A percentile compares a stretch with the other conserved stretches of the same genome.
These are phyloP conservation scores for Quercus robur DNA, from an alignment of 306 rosid species.

Conservation along the genomic window DNA sequence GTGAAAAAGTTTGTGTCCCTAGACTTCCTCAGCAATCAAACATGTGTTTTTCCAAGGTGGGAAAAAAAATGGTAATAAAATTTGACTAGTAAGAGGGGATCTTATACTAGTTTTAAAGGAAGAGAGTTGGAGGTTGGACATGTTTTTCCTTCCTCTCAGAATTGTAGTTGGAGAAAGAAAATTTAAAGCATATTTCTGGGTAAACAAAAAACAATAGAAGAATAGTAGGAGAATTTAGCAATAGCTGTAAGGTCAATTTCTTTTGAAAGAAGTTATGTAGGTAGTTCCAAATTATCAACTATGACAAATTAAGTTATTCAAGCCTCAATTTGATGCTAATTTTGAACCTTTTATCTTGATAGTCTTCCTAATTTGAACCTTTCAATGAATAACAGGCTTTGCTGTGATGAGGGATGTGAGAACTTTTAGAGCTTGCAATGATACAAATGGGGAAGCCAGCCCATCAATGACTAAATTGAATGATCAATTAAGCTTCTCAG, in stretches of 20 bases:
- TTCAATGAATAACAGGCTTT: slow-evolving; percentile 33
- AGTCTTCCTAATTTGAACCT: neutral
- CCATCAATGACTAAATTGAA: slow-evolving; percentile 29
- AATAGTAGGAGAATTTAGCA: neutral
- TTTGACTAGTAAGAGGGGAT: neutral
- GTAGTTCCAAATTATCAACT: neutral
- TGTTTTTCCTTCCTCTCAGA: neutral
- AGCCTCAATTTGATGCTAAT: neutral
- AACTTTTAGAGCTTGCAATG: slow-evolving; percentile 29
- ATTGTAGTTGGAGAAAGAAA: slow-evolving; percentile 4
- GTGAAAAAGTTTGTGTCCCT: too few species aligned
- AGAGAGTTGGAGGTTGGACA: slow-evolving; percentile 25
- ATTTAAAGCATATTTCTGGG: neutral
- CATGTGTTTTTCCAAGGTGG: neutral
- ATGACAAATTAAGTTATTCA: neutral
- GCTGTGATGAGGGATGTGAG: slow-evolving; percentile 38
- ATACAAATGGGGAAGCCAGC: slow-evolving; percentile 44
- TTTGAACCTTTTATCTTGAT: neutral
- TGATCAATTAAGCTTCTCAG: slow-evolving; percentile 39
- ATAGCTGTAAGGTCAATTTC: neutral
- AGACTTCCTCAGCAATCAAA: neutral
- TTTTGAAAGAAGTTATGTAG: neutral
- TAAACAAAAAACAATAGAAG: neutral
- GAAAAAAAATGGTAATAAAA: slow-evolving; percentile 7
- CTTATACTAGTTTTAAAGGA: neutral